phyloP scores from a whole-genome alignment of 139 green algal genomes.

The Picochlorum sp. region DNA sequence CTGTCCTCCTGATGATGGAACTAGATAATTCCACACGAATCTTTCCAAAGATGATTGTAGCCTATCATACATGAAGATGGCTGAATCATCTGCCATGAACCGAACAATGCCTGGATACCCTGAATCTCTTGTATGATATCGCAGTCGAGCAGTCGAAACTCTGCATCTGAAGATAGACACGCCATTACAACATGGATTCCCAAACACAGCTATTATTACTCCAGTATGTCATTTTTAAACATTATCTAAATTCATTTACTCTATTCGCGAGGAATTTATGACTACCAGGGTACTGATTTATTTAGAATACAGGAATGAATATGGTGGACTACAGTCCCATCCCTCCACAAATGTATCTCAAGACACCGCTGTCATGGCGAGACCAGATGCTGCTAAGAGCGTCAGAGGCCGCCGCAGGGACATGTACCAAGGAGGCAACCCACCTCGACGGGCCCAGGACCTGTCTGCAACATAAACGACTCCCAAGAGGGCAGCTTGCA shows the following conservation, averaged over 20 bases:
- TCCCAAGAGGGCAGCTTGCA: slow-evolving; percentile 27
- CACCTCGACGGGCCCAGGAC: slow-evolving; percentile 15
- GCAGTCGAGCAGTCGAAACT: too few relatives aligned
- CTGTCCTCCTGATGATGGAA: slow-evolving; percentile 2
- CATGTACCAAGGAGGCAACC: slow-evolving; percentile 43
- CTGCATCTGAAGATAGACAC: too few relatives aligned
- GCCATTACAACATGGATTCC: too few relatives aligned
- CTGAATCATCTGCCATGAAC: too few relatives aligned
- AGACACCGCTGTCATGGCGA: slow-evolving; percentile 22
- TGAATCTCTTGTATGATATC: neutral
- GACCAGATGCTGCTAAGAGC: slow-evolving; percentile 22
- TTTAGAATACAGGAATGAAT: too few relatives aligned
- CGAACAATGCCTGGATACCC: too few relatives aligned
- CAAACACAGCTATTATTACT: too few relatives aligned
- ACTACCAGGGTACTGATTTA: neutral
- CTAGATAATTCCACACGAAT: slow-evolving; percentile 49
- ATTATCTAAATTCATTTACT: neutral
- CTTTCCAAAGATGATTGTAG: slow-evolving; percentile 13
- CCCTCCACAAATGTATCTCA: neutral
- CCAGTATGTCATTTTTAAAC: neutral
- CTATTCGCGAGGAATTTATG: too few relatives aligned
- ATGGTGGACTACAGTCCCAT: too few relatives aligned
- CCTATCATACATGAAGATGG: neutral
- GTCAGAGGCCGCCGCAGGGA: slow-evolving; percentile 37
- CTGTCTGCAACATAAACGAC: slow-evolving; percentile 37